These are phyloP conservation scores for Lagerstroemia speciosa DNA, from an alignment of 345 rosid genomes.

Conservation along the genomic window DNA sequence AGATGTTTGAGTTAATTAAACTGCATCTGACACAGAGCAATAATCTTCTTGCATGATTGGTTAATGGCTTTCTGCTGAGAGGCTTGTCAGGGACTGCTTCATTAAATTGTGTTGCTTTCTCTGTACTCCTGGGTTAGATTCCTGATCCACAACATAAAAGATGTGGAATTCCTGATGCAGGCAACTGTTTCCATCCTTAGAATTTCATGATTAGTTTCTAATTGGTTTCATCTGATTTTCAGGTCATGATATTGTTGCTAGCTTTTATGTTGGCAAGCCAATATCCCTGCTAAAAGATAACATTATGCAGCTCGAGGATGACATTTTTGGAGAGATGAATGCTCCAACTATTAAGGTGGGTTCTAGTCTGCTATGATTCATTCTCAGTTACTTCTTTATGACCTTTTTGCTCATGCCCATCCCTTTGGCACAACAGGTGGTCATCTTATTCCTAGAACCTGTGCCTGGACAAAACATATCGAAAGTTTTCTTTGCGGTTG, in stretches of 20 bases:
- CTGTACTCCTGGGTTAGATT: background rate
- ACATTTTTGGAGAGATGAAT: constrained; percentile 60
- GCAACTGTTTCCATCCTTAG: background rate
- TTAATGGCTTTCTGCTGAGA: background rate
- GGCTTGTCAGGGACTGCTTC: background rate
- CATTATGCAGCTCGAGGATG: constrained; percentile 57
- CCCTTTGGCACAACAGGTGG: constrained; percentile 44
- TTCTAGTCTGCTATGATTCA: constrained; percentile 6
- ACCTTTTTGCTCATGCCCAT: background rate
- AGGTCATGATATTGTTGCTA: constrained; percentile 78
- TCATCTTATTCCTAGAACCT: constrained; percentile 44
- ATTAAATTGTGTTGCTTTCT: background rate
- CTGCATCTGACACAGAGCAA: no score
- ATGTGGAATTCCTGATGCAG: background rate
- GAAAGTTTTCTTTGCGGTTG: constrained; percentile 66
- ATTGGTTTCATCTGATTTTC: constrained; percentile 10
- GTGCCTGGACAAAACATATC: constrained; percentile 40
- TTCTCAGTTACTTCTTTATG: background rate
- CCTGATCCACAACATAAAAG: background rate
- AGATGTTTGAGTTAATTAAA: no score
- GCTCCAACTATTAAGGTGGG: constrained; percentile 51
- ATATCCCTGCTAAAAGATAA: constrained; percentile 53
- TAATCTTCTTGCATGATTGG: background rate
- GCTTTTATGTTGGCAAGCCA: constrained; percentile 52
- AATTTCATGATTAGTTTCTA: background rate